Percentiles rank a stretch among this genome's conserved stretches.
These are phyloP conservation scores for Termitomyces sp. DNA, from an alignment of 768 basidiomycete genomes.

Conservation along the genomic window DNA sequence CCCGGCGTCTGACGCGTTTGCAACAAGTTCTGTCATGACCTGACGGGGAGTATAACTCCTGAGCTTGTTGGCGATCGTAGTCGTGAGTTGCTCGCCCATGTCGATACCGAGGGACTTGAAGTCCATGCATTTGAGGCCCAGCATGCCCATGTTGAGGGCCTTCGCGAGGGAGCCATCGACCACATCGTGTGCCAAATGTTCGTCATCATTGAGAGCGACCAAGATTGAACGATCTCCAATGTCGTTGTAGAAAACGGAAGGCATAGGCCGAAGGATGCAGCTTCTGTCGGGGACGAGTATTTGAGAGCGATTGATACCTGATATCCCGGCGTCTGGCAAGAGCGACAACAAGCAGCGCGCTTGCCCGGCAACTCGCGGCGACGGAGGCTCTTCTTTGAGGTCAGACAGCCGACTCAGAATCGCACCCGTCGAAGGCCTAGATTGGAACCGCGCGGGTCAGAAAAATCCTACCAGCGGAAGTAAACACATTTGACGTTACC, in stretches of 20 bases:
- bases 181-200: conserved; percentile 22
- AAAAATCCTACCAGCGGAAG: neutral
- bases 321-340: conserved; percentile 18
- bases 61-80: conserved; percentile 36
- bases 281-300: conserved; percentile 30
- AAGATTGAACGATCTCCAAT: conserved; percentile 26
- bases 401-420: conserved; percentile 10
- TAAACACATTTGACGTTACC: conserved; percentile 16
- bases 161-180: conserved; percentile 26
- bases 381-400: neutral
- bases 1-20: conserved; percentile 46
- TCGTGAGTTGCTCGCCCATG: conserved; percentile 37
- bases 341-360: conserved; percentile 23
- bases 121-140: conserved; percentile 28
- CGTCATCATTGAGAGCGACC: conserved; percentile 11
- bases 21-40: conserved; percentile 43
- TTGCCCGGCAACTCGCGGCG: conserved; percentile 10
- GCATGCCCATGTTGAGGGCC: conserved; percentile 22
- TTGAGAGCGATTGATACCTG: neutral
- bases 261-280: conserved; percentile 19
- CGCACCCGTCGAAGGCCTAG: conserved; percentile 24
- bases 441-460: neutral
- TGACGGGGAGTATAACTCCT: conserved; percentile 36
- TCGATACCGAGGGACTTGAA: conserved; percentile 22
- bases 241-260: conserved; percentile 33